These are phyloP conservation scores for Nepenthes alata DNA, from an alignment of 179 eudicot genomes.

Conservation along the genomic window DNA sequence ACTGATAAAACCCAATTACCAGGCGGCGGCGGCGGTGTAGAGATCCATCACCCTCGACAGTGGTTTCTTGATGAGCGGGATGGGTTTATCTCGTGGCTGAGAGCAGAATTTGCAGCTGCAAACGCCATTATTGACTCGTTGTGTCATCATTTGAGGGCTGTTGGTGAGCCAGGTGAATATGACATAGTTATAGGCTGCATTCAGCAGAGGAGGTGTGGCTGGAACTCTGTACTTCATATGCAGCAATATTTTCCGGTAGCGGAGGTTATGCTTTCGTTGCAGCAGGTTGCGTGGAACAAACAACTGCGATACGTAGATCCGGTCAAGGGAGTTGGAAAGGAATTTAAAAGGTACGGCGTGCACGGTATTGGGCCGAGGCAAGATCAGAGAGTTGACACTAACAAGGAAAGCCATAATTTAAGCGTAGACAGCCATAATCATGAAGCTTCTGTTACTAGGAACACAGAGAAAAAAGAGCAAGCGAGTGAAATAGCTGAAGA, in stretches of 20 bases:
- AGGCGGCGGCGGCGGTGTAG: constrained; percentile 9
- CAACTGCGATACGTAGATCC: constrained; percentile 15
- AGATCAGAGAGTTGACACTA: constrained; percentile 18
- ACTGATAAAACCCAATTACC: constrained; percentile 36
- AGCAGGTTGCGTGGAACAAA: constrained; percentile 41
- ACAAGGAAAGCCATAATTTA: constrained; percentile 17
- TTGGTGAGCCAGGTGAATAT: constrained; percentile 49
- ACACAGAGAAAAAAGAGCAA: constrained; percentile 9
- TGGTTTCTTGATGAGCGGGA: constrained; percentile 52
- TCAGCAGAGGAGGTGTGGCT: constrained; percentile 47
- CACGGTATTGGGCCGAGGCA: constrained; percentile 26
- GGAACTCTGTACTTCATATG: constrained; percentile 54
- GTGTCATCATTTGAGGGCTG: constrained; percentile 37
- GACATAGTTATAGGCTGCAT: constrained; percentile 35
- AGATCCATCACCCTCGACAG: constrained; percentile 24
- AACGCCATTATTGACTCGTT: constrained; percentile 54
- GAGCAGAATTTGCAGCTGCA: constrained; percentile 60
- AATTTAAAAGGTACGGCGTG: constrained; percentile 27
- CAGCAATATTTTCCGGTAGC: constrained; percentile 44
- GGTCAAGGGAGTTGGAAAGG: constrained; percentile 14
- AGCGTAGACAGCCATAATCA: constrained; percentile 12
- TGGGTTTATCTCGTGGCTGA: constrained; percentile 42
- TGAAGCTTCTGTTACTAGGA: constrained; percentile 7
- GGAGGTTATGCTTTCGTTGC: constrained; percentile 35
- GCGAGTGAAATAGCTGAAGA: constrained; percentile 13